Evolutionary conservation across 2,329 filamentous ascomycete genomes (phyloP).

Genomic region (Davidsoniella eucalypti): DNA sequence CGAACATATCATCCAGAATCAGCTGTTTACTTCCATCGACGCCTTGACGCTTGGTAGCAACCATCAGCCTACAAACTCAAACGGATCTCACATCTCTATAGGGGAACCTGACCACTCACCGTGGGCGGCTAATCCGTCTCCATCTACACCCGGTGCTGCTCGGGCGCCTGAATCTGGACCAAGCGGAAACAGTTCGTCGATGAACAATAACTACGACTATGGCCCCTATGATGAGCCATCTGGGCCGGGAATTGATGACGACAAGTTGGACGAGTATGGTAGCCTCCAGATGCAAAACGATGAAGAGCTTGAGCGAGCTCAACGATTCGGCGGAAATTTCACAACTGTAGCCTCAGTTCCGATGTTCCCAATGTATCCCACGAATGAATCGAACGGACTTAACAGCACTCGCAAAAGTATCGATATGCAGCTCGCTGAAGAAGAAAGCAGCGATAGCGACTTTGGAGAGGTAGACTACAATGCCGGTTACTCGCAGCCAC

Average conservation of each 20-base stretch:
- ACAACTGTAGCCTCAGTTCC: not conserved
- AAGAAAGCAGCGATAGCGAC: not conserved
- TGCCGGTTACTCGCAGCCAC: not conserved
- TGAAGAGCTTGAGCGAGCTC: slow-evolving; percentile 53
- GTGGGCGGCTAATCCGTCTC: slow-evolving; percentile 34
- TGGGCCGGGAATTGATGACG: slow-evolving; percentile 47
- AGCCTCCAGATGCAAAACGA: slow-evolving; percentile 70
- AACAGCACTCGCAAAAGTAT: too few relatives aligned
- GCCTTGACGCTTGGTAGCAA: slow-evolving; percentile 17
- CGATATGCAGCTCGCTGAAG: not conserved
- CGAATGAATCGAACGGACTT: too few relatives aligned
- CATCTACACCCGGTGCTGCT: slow-evolving; percentile 19
- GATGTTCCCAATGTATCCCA: not conserved
- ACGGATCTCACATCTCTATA: slow-evolving; percentile 28
- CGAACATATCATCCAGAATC: slow-evolving; percentile 19
- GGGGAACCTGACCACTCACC: slow-evolving; percentile 31
- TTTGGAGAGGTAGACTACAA: not conserved
- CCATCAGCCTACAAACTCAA: slow-evolving; percentile 26
- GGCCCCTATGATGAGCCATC: not conserved
- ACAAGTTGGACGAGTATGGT: slow-evolving; percentile 75
- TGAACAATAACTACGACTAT: not conserved
- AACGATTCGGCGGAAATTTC: not conserved
- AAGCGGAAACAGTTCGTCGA: not conserved
- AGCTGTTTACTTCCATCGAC: slow-evolving; percentile 41
- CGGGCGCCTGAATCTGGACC: too few relatives aligned